These are phyloP conservation scores for Lyophyllum decastes DNA, from an alignment of 768 basidiomycete genomes.

Conservation along the genomic window DNA sequence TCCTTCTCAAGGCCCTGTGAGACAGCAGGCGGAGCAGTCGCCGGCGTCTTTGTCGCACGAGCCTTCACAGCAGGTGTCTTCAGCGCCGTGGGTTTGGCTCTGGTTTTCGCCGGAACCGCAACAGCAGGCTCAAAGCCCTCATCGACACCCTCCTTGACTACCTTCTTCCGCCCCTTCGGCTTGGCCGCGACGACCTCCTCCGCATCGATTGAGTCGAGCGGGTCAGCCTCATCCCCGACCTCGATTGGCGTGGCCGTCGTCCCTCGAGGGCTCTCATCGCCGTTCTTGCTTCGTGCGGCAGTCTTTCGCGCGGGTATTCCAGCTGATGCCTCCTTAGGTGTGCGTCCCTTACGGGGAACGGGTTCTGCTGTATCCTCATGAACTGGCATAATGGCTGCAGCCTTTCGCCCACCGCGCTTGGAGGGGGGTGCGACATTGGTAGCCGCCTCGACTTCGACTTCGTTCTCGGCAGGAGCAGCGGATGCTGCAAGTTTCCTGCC, in stretches of 20 bases:
- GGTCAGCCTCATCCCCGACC: slow-evolving; percentile 11
- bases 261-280: slow-evolving; percentile 16
- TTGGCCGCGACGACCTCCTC: slow-evolving; percentile 15
- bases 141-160: slow-evolving; percentile 18
- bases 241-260: slow-evolving; percentile 18
- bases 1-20: slow-evolving; percentile 39
- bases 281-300: not conserved
- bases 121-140: not conserved
- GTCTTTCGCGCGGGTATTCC: not conserved
- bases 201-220: slow-evolving; percentile 19
- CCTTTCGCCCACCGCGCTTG: slow-evolving; percentile 9
- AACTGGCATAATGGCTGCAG: not conserved
- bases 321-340: slow-evolving; percentile 3
- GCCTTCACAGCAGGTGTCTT: slow-evolving; percentile 18
- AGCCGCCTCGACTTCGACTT: slow-evolving; percentile 1
- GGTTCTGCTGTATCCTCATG: slow-evolving; percentile 3
- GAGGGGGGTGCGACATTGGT: not conserved
- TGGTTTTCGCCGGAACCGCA: slow-evolving; percentile 8
- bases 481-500: slow-evolving; percentile 20
- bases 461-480: not conserved
- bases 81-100: slow-evolving; percentile 14
- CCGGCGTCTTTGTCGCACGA: slow-evolving; percentile 28
- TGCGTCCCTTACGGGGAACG: slow-evolving; percentile 8
- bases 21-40: slow-evolving; percentile 33
- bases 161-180: slow-evolving; percentile 22